Conservation (phyloP, 306 rosid genomes). For the Luffa acutangula region DNA sequence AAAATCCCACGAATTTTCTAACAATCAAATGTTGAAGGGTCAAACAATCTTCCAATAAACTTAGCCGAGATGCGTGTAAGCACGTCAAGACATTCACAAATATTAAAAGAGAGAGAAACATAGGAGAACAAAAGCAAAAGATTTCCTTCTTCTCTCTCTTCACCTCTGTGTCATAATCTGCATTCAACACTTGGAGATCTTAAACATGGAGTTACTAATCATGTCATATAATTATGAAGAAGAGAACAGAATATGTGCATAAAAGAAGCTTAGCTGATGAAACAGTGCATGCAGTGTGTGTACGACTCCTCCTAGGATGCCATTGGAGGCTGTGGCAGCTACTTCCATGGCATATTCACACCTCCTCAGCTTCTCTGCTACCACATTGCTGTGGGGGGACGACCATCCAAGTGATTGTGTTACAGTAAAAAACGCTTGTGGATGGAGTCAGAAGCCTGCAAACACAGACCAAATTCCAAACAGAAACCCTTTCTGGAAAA, state of each 20-base stretch:
- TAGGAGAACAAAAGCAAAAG: neutral
- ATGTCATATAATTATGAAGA: neutral
- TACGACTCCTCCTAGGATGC: conserved; percentile 8
- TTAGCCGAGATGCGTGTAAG: neutral
- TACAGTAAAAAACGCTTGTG: neutral
- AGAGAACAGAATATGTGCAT: neutral
- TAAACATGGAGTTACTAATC: neutral
- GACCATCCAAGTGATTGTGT: neutral
- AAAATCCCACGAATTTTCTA: neutral
- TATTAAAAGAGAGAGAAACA: neutral
- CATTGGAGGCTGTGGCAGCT: conserved; percentile 6
- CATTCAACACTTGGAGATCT: neutral
- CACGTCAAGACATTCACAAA: neutral
- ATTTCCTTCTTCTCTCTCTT: neutral
- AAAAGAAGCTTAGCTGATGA: neutral
- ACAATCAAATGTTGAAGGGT: neutral
- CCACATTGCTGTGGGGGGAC: neutral
- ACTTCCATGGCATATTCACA: conserved; percentile 10
- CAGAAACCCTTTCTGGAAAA: neutral
- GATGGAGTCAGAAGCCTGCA: conserved; percentile 11
- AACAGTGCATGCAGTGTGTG: neutral
- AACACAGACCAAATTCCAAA: conserved; percentile 12
- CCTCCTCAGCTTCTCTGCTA: neutral
- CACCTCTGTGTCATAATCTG: neutral
- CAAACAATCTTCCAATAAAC: too few species aligned